These are phyloP conservation scores for Vararia minispora DNA, from an alignment of 768 basidiomycete genomes.

Conservation along the genomic window DNA sequence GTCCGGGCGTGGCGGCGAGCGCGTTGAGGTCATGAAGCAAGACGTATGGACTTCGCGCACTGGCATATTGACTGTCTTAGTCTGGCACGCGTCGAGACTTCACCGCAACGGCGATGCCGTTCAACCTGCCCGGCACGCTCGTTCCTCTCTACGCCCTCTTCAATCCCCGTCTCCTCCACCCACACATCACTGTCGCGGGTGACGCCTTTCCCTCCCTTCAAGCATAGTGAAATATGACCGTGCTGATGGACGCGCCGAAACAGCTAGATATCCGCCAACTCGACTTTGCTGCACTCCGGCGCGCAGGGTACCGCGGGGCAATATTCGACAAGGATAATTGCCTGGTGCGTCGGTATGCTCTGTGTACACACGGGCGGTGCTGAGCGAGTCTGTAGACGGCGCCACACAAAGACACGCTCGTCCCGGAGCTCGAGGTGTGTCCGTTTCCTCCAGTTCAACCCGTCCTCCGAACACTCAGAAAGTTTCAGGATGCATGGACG, in stretches of 20 bases:
- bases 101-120: too few relatives aligned
- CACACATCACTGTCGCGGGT: conserved; percentile 62
- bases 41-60: too few relatives aligned
- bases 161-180: conserved; percentile 56
- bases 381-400: conserved; percentile 48
- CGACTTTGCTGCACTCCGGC: conserved; percentile 60
- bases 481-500: conserved; percentile 61
- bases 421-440: conserved; percentile 64
- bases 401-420: conserved; percentile 64
- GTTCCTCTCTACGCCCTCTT: conserved; percentile 61
- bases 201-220: conserved; percentile 9
- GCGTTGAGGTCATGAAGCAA: too few relatives aligned
- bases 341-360: conserved; percentile 40
- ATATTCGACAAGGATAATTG: conserved; percentile 99
- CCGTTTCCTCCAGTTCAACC: not conserved
- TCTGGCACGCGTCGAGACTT: too few relatives aligned
- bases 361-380: too few relatives aligned
- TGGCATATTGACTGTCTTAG: too few relatives aligned
- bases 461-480: too few relatives aligned
- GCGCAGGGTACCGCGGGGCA: conserved; percentile 77
- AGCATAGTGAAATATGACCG: not conserved
- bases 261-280: conserved; percentile 80
- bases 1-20: too few relatives aligned
- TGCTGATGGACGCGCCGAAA: conserved; percentile 13
- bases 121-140: conserved; percentile 63